These are phyloP conservation scores for Globisporangium barbulae DNA, from an alignment of 352 stramenopile genomes.

Conservation along the genomic window DNA sequence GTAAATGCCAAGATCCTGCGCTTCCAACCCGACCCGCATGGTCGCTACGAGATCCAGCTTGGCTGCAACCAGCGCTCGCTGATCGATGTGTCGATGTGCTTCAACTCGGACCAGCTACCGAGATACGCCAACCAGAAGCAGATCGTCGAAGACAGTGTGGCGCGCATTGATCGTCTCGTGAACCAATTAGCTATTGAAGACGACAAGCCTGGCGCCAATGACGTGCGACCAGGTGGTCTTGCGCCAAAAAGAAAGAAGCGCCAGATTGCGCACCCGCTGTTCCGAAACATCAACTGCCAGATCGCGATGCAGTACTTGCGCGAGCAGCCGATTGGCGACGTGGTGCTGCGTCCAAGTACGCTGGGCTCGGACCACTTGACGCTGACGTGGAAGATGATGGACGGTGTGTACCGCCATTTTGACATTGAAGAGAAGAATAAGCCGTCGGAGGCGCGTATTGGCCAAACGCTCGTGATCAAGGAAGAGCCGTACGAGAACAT, in stretches of 20 bases:
- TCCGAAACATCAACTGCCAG: constrained; percentile 87
- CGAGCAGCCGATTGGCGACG: constrained; percentile 73
- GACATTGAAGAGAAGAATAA: constrained; percentile 89
- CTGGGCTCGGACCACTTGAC: constrained; percentile 82
- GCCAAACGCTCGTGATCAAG: constrained; percentile 82
- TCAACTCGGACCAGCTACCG: constrained; percentile 56
- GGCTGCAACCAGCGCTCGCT: constrained; percentile 75
- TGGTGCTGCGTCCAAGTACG: constrained; percentile 84
- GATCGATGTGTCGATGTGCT: constrained; percentile 71
- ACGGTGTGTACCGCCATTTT: constrained; percentile 85
- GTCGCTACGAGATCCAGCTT: constrained; percentile 71
- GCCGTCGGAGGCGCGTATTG: constrained; percentile 77
- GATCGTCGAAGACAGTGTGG: constrained; percentile 64
- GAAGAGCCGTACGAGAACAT: constrained; percentile 86
- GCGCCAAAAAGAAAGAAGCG: constrained; percentile 77
- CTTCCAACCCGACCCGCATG: constrained; percentile 69
- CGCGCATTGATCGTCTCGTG: constrained; percentile 69
- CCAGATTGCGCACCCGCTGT: constrained; percentile 82
- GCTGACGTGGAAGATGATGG: constrained; percentile 87
- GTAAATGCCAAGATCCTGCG: constrained; percentile 82
- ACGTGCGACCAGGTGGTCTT: constrained; percentile 18
- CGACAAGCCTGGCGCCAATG: constrained; percentile 48
- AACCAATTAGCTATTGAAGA: constrained; percentile 74
- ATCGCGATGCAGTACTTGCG: constrained; percentile 79
- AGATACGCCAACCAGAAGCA: constrained; percentile 49